Conservation (phyloP, 2,329 filamentous ascomycete genomes). For the Pseudocercospora vitis region DNA sequence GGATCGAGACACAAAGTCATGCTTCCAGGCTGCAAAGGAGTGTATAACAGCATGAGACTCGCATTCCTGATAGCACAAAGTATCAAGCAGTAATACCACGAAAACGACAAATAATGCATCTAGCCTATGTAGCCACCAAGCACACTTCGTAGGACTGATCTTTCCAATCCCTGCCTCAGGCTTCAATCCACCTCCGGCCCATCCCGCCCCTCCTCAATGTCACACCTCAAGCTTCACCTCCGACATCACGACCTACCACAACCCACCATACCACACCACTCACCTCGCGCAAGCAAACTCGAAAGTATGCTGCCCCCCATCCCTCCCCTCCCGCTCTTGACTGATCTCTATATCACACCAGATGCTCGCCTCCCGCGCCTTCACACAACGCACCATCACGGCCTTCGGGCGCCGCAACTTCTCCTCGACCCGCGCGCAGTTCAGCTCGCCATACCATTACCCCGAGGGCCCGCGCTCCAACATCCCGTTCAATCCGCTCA, state of each 20-base stretch:
- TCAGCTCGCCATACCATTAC: constrained; percentile 95
- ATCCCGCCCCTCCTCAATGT: background rate
- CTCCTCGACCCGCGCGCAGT: constrained; percentile 81
- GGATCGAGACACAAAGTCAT: too few relatives aligned
- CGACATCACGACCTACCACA: too few relatives aligned
- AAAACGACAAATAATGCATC: too few relatives aligned
- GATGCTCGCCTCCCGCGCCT: constrained; percentile 37
- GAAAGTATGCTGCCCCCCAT: too few relatives aligned
- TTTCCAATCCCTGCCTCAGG: constrained; percentile 5
- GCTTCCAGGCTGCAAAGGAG: too few relatives aligned
- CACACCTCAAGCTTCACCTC: background rate
- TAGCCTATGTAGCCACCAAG: too few relatives aligned
- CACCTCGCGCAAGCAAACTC: background rate
- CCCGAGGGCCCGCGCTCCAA: constrained; percentile 92
- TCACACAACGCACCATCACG: constrained; percentile 59
- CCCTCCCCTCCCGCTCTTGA: background rate
- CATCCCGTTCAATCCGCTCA: constrained; percentile 95
- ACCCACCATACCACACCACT: constrained; percentile 2
- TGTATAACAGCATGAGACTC: too few relatives aligned
- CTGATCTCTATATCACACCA: constrained; percentile 4
- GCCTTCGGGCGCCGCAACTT: constrained; percentile 85
- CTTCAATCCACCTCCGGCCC: background rate
- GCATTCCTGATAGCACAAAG: too few relatives aligned
- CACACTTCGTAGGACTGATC: too few relatives aligned
- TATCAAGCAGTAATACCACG: too few relatives aligned